A percentile compares a stretch with the other conserved stretches of the same genome.
Evolutionary conservation across 2,329 filamentous ascomycete species (phyloP).

Genomic region (Ilyonectria robusta): DNA sequence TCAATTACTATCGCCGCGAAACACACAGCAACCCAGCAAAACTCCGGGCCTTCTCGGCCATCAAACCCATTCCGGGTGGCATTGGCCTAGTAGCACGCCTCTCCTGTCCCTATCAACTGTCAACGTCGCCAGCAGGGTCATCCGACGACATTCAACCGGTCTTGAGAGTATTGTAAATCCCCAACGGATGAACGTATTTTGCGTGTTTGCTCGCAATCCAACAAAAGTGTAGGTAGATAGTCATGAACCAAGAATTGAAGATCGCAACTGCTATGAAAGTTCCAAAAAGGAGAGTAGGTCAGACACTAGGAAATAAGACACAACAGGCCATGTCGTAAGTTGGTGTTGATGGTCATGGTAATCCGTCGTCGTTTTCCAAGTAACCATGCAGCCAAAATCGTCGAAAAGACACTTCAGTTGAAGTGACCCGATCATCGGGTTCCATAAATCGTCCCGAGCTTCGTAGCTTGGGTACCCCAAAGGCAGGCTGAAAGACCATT

Average conservation of each 20-base stretch:
- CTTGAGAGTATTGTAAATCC: neutral
- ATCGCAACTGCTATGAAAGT: constrained; percentile 9
- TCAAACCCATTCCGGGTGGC: constrained; percentile 9
- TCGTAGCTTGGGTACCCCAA: constrained; percentile 8
- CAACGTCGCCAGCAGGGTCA: neutral
- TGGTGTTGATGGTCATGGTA: constrained; percentile 32
- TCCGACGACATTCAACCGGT: neutral
- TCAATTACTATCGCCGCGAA: constrained; percentile 31
- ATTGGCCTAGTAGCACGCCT: neutral
- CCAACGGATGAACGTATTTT: neutral
- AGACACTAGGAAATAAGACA: constrained; percentile 30
- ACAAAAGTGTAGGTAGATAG: neutral
- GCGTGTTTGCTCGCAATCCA: constrained; percentile 1
- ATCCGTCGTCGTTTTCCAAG: constrained; percentile 24
- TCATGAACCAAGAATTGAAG: constrained; percentile 3
- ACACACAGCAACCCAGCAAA: constrained; percentile 15
- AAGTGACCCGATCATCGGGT: constrained; percentile 21
- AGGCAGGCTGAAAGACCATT: constrained; percentile 24
- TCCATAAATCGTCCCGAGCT: constrained; percentile 28
- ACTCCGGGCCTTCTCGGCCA: constrained; percentile 12
- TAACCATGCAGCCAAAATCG: constrained; percentile 28
- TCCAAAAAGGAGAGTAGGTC: constrained; percentile 20
- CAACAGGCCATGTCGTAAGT: constrained; percentile 23
- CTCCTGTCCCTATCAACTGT: constrained; percentile 7
- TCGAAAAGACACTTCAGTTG: constrained; percentile 28